A percentile compares a stretch with the other conserved stretches of the same genome.
These are phyloP conservation scores for Lactifluus piperatus DNA, from an alignment of 768 basidiomycete genomes.

Conservation along the genomic window DNA sequence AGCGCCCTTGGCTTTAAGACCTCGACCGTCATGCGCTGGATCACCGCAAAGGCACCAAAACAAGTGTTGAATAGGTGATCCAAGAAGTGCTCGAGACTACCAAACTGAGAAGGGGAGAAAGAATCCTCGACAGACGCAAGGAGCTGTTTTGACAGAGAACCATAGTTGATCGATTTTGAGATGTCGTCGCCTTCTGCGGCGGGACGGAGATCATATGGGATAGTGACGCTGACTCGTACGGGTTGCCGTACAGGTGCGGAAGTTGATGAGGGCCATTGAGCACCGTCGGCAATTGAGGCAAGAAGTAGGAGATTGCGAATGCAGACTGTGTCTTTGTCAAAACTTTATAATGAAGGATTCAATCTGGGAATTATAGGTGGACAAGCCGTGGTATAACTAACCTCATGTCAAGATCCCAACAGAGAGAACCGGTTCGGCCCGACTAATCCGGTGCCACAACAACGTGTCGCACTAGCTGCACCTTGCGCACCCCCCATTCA, in stretches of 20 bases:
- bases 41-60: constrained; percentile 28
- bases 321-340: constrained; percentile 30
- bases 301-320: constrained; percentile 42
- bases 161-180: constrained; percentile 57
- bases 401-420: not conserved
- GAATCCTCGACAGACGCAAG: constrained; percentile 22
- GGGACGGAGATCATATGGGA: constrained; percentile 41
- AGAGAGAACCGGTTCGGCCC: not conserved
- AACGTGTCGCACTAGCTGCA: not conserved
- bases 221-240: constrained; percentile 41
- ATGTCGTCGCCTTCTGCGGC: constrained; percentile 49
- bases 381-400: not conserved
- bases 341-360: not conserved
- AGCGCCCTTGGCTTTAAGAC: constrained; percentile 42
- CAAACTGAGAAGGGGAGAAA: constrained; percentile 23
- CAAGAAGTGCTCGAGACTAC: constrained; percentile 40
- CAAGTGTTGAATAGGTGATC: constrained; percentile 33
- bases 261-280: constrained; percentile 36
- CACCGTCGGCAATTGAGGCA: constrained; percentile 34
- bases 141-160: constrained; percentile 33
- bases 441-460: not conserved
- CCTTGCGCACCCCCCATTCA: too few species aligned
- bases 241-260: constrained; percentile 37
- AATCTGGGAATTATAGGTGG: not conserved
- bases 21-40: constrained; percentile 35